A percentile compares a stretch with the other conserved stretches of the same genome.
Evolutionary conservation across 495 filamentous ascomycete species (phyloP).

Genomic region (Daldinia childiae): DNA sequence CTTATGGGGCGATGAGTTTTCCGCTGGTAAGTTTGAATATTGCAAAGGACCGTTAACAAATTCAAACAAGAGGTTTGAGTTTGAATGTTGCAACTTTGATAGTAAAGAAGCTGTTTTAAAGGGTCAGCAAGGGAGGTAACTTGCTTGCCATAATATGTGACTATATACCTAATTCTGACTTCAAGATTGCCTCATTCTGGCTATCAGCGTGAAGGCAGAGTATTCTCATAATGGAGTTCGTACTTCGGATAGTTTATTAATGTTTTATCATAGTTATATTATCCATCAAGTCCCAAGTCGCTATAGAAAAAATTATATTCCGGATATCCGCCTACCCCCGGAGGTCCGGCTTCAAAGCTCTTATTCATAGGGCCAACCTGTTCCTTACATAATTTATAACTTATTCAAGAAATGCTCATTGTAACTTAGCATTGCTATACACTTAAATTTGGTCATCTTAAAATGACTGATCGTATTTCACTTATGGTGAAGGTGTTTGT

Average conservation of each 20-base stretch:
- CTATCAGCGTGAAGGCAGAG: slow-evolving; percentile 72
- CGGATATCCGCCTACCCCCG: slow-evolving; percentile 25
- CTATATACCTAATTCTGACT: slow-evolving; percentile 63
- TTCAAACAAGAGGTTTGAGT: slow-evolving; percentile 55
- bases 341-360: slow-evolving; percentile 21
- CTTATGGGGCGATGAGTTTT: not conserved
- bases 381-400: too few species aligned
- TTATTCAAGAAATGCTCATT: too few species aligned
- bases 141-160: not conserved
- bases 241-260: too few species aligned
- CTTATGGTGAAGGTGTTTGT: too few species aligned
- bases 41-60: slow-evolving; percentile 64
- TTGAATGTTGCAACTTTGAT: slow-evolving; percentile 42
- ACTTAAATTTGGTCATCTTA: too few species aligned
- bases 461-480: too few species aligned
- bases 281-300: not conserved
- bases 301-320: not conserved
- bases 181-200: slow-evolving; percentile 67
- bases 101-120: slow-evolving; percentile 44
- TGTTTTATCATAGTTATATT: too few species aligned
- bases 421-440: too few species aligned
- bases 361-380: too few species aligned
- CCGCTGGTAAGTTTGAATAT: slow-evolving; percentile 56
- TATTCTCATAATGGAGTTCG: slow-evolving; percentile 57
- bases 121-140: not conserved